These are phyloP conservation scores for Fusarium torreyae DNA, from an alignment of 2,329 filamentous ascomycete species.

Conservation along the genomic window DNA sequence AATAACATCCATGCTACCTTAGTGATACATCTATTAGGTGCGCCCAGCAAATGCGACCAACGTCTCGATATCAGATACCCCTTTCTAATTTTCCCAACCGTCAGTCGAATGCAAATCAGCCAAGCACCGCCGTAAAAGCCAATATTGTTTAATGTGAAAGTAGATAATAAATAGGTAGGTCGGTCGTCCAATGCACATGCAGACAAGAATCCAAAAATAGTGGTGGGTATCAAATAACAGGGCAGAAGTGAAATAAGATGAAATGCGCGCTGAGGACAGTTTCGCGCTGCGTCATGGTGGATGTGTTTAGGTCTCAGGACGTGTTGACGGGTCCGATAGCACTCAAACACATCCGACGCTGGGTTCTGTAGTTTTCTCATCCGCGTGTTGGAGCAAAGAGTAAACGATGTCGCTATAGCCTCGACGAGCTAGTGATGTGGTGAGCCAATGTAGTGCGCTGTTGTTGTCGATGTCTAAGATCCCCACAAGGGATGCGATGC, in stretches of 20 bases:
- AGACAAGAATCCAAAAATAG: constrained; percentile 32
- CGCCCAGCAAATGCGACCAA: constrained; percentile 27
- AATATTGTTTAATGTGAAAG: constrained; percentile 27
- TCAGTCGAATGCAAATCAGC: constrained; percentile 27
- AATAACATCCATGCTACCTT: constrained; percentile 24
- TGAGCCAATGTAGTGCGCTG: constrained; percentile 19
- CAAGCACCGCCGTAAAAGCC: constrained; percentile 24
- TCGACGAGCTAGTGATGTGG: constrained; percentile 14
- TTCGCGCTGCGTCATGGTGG: constrained; percentile 8
- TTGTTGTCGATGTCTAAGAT: constrained; percentile 37
- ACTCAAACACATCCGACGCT: constrained; percentile 13
- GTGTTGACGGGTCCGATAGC: neutral
- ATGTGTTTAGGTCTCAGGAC: constrained; percentile 1
- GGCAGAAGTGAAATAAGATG: constrained; percentile 44
- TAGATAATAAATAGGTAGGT: constrained; percentile 23
- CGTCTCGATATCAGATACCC: constrained; percentile 10
- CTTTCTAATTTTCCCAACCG: constrained; percentile 39
- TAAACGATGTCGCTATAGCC: constrained; percentile 7
- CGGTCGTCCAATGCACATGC: constrained; percentile 21
- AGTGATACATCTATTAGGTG: constrained; percentile 30
- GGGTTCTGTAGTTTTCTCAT: neutral
- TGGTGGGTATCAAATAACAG: constrained; percentile 51
- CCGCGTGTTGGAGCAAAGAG: constrained; percentile 1
- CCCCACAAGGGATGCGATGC: constrained; percentile 23
- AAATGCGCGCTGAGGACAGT: constrained; percentile 10